phyloP scores from a whole-genome alignment of 257 asterid species.

The Penstemon davidsonii region DNA sequence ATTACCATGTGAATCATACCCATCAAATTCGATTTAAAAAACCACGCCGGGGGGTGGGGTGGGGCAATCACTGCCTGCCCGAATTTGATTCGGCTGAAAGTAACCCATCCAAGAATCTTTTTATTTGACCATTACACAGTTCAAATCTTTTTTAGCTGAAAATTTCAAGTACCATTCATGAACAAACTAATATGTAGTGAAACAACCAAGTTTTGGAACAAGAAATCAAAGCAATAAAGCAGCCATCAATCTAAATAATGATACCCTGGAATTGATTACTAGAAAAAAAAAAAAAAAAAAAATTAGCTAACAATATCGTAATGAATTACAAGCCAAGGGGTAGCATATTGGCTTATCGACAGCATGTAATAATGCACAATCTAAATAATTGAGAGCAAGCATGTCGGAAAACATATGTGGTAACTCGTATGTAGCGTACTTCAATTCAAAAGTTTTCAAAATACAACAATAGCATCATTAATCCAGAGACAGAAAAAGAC shows the following conservation, averaged over 20 bases:
- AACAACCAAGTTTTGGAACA: neutral
- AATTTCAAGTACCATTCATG: neutral
- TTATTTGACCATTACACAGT: neutral
- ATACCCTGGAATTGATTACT: neutral
- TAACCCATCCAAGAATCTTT: slow-evolving; percentile 1
- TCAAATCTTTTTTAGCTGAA: neutral
- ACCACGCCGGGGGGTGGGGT: too few species aligned
- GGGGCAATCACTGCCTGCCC: neutral
- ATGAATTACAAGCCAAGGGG: neutral
- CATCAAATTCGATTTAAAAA: neutral
- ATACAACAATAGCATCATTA: slow-evolving; percentile 18
- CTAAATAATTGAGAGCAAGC: slow-evolving; percentile 1
- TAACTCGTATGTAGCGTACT: neutral
- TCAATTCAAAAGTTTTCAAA: neutral
- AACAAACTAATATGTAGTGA: neutral
- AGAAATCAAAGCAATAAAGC: slow-evolving; percentile 3
- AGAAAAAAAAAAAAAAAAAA: neutral
- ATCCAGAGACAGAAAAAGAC: slow-evolving; percentile 6
- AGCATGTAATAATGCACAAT: slow-evolving; percentile 8
- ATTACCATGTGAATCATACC: neutral
- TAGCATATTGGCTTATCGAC: neutral
- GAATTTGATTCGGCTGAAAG: neutral
- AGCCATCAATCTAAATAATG: neutral
- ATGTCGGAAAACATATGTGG: slow-evolving; percentile 4
- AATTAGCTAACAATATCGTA: neutral